These are phyloP conservation scores for Solanum piurae DNA, from an alignment of 257 asterid genomes.

Conservation along the genomic window DNA sequence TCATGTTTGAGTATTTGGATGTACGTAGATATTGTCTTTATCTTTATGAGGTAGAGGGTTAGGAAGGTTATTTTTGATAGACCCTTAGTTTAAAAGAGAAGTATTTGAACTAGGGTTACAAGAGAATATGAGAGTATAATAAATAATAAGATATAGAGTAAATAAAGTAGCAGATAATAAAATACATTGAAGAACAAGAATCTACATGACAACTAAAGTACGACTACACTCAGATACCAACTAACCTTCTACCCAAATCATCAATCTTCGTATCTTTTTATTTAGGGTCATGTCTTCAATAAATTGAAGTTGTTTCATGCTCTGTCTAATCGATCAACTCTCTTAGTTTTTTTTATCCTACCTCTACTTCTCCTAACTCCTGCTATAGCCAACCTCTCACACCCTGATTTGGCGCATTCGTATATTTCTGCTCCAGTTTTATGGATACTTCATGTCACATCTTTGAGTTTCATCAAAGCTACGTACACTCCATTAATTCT, in stretches of 20 bases:
- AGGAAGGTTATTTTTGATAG: fast-evolving
- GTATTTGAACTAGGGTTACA: too few relatives aligned
- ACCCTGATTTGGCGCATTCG: not conserved
- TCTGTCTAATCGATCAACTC: too few relatives aligned
- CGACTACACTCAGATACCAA: too few relatives aligned
- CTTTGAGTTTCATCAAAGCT: not conserved
- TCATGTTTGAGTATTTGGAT: not conserved
- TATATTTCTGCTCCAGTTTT: too few relatives aligned
- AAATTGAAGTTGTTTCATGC: too few relatives aligned
- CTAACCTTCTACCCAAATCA: not conserved
- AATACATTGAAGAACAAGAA: not conserved
- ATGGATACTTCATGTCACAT: too few relatives aligned
- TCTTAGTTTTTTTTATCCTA: too few relatives aligned
- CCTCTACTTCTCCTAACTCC: too few relatives aligned
- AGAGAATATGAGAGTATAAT: not conserved
- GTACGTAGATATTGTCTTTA: not conserved
- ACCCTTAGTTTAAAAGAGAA: not conserved
- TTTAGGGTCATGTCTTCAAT: not conserved
- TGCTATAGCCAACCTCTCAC: not conserved
- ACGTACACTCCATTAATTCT: not conserved
- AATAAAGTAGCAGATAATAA: not conserved
- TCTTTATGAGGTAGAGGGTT: fast-evolving
- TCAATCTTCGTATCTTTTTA: not conserved
- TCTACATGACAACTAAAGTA: not conserved
- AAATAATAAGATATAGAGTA: not conserved